A percentile compares a stretch with the other conserved stretches of the same genome.
phyloP scores from a whole-genome alignment of 495 filamentous ascomycete species.

The Xylaria acuta region DNA sequence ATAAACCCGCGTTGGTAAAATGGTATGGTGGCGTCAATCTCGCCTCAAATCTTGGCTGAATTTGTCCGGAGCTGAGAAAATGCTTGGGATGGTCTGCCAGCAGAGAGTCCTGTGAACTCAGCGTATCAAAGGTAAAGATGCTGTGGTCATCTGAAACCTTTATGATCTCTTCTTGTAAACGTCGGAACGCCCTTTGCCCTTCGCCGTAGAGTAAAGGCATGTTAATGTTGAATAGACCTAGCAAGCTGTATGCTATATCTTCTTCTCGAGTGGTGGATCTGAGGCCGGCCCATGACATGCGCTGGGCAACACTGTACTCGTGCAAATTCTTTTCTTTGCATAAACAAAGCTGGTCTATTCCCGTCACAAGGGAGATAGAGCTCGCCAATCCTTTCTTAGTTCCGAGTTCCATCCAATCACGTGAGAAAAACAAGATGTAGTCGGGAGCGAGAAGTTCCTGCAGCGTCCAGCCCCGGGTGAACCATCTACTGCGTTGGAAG shows the following conservation, averaged over 20 bases:
- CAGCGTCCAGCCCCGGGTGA: slow-evolving; percentile 46
- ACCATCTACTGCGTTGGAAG: slow-evolving; percentile 41
- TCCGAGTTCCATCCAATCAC: slow-evolving; percentile 5
- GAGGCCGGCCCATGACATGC: slow-evolving; percentile 31
- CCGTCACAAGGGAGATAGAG: slow-evolving; percentile 8
- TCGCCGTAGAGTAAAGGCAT: slow-evolving; percentile 32
- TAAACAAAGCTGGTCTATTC: slow-evolving; percentile 12
- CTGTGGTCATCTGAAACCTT: slow-evolving; percentile 16
- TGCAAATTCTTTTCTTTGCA: slow-evolving; percentile 4
- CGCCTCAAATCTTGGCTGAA: slow-evolving; percentile 6
- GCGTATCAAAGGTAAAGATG: slow-evolving; percentile 15
- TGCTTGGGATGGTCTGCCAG: slow-evolving; percentile 10
- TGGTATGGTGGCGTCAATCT: slow-evolving; percentile 33
- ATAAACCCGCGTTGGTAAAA: slow-evolving; percentile 39
- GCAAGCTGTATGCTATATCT: slow-evolving; percentile 32
- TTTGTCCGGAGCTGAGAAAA: neutral
- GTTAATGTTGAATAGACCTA: slow-evolving; percentile 30
- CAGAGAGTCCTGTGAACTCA: slow-evolving; percentile 1
- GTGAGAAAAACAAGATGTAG: slow-evolving; percentile 39
- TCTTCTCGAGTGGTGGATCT: slow-evolving; percentile 29
- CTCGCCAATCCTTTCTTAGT: slow-evolving; percentile 13
- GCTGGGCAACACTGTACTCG: slow-evolving; percentile 17
- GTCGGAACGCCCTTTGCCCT: slow-evolving; percentile 23
- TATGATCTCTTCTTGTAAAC: slow-evolving; percentile 14
- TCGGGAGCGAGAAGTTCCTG: slow-evolving; percentile 44